phyloP scores from a whole-genome alignment of 768 basidiomycete species.

The Termitomyces eurrhizus region DNA sequence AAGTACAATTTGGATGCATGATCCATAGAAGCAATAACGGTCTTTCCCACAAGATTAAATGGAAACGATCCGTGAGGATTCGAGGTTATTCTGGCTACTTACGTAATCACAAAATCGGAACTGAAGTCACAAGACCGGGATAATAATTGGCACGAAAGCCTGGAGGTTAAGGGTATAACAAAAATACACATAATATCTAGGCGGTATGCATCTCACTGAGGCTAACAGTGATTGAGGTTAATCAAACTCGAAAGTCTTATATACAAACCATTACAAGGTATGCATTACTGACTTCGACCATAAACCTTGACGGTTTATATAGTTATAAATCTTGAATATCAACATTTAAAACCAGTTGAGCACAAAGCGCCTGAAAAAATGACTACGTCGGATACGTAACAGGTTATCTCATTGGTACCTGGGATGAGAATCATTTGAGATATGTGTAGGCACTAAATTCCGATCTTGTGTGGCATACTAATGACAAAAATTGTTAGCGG shows the following conservation, averaged over 20 bases:
- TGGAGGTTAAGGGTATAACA: neutral
- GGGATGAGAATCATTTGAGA: constrained; percentile 37
- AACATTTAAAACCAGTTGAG: constrained; percentile 2
- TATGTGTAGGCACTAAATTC: constrained; percentile 31
- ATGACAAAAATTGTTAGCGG: constrained; percentile 6
- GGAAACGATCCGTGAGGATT: neutral
- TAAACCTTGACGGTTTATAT: neutral
- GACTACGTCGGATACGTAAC: neutral
- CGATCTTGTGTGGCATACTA: constrained; percentile 31
- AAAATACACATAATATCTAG: neutral
- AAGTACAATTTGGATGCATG: neutral
- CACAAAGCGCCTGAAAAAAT: neutral
- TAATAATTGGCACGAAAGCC: neutral
- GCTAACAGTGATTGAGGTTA: neutral
- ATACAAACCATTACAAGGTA: neutral
- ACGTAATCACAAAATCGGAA: no score
- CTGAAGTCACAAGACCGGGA: no score
- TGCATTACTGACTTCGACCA: neutral
- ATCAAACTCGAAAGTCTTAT: neutral
- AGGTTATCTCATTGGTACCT: constrained; percentile 34
- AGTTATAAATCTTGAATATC: constrained; percentile 1
- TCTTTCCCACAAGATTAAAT: neutral
- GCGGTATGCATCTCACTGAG: neutral
- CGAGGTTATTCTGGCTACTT: no score
- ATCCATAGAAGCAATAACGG: neutral